These are phyloP conservation scores for Plasmodium knowlesi DNA, from an alignment of 169 alveolate species.

Conservation along the genomic window DNA sequence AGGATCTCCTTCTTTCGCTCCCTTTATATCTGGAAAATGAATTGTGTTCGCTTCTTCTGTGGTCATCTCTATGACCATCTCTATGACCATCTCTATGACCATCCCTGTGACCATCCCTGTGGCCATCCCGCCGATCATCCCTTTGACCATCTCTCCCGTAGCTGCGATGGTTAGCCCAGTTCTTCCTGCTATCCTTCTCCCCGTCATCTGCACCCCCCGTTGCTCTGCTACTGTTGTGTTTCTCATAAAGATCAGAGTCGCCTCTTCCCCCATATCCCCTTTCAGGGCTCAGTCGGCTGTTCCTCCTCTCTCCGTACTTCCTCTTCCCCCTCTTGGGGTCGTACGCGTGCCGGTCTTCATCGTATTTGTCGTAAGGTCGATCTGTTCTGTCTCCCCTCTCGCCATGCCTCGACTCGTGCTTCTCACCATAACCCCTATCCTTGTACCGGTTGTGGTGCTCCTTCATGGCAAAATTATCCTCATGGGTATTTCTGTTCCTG, in stretches of 20 bases:
- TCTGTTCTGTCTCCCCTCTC: background rate
- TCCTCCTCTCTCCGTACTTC: slow-evolving; percentile 34
- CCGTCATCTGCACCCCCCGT: background rate
- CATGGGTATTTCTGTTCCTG: background rate
- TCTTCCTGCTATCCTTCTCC: background rate
- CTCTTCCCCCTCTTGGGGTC: slow-evolving; percentile 6
- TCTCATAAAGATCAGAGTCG: slow-evolving; percentile 20
- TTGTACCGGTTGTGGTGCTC: background rate
- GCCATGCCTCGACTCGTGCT: background rate
- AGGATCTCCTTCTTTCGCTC: background rate
- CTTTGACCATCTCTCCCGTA: slow-evolving; percentile 2
- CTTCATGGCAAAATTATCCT: background rate
- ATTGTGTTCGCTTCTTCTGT: background rate
- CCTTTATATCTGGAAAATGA: background rate
- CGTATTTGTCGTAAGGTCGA: background rate
- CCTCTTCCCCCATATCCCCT: background rate
- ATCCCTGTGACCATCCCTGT: background rate
- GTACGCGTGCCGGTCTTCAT: slow-evolving; percentile 11
- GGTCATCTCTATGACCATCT: no score
- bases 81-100: background rate
- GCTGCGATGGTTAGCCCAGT: background rate
- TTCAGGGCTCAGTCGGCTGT: slow-evolving; percentile 2
- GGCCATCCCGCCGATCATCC: background rate
- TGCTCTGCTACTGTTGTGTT: background rate
- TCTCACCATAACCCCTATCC: slow-evolving; percentile 3